A percentile compares a stretch with the other conserved stretches of the same genome.
phyloP scores from a whole-genome alignment of 139 green algal genomes.

The Micractinium sp. region DNA sequence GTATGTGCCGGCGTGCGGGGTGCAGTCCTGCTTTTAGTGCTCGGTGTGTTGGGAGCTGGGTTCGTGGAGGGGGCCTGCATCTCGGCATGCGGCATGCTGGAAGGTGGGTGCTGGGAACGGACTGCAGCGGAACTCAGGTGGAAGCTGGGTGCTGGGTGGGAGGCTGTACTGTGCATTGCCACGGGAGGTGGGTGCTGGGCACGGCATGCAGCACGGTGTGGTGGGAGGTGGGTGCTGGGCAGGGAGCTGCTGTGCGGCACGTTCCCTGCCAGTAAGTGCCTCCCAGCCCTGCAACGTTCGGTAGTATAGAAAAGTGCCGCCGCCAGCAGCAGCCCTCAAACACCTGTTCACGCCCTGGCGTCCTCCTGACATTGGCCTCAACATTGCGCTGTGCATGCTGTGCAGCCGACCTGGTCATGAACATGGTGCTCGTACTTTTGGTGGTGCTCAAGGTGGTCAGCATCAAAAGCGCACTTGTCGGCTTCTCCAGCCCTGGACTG shows the following conservation, averaged over 20 bases:
- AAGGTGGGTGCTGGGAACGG: no score
- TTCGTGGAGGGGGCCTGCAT: no score
- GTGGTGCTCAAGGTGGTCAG: conserved; percentile 46
- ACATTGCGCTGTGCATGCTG: neutral
- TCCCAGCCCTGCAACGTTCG: neutral
- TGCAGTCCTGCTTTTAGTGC: no score
- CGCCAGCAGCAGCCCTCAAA: neutral
- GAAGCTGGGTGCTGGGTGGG: no score
- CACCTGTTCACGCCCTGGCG: neutral
- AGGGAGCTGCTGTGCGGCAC: neutral
- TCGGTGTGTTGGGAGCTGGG: no score
- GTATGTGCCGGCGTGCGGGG: no score
- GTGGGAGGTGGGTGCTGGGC: neutral
- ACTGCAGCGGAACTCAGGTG: no score
- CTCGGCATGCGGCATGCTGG: no score
- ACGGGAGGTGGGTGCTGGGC: no score
- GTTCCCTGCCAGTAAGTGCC: neutral
- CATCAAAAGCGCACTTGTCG: conserved; percentile 38
- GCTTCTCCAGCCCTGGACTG: conserved; percentile 57
- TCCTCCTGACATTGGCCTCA: no score
- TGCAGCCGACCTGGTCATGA: conserved; percentile 51
- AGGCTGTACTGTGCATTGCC: no score
- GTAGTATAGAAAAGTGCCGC: neutral
- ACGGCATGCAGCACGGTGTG: no score
- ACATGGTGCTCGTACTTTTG: conserved; percentile 33